phyloP scores from a whole-genome alignment of 805 yeast species.

The Hermanozyma aechmeae region DNA sequence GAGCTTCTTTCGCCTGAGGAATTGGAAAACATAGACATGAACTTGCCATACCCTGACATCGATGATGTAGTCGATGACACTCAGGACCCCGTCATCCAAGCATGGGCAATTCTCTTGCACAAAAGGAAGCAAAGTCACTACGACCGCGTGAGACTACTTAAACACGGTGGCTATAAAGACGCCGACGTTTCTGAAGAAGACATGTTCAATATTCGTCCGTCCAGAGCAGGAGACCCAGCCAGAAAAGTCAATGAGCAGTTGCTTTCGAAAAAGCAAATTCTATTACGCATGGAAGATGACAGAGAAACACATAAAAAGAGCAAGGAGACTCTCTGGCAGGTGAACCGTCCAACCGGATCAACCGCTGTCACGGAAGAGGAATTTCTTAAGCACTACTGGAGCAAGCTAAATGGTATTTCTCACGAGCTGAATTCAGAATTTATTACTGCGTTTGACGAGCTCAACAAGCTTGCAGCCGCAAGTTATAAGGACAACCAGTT shows the following conservation, averaged over 20 bases:
- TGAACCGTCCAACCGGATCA: slow-evolving; percentile 35
- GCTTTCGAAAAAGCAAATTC: slow-evolving; percentile 42
- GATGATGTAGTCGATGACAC: slow-evolving; percentile 10
- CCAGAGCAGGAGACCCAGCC: slow-evolving; percentile 16
- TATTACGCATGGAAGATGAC: slow-evolving; percentile 84
- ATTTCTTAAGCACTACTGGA: slow-evolving; percentile 40
- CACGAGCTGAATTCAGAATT: slow-evolving; percentile 35
- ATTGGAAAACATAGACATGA: slow-evolving; percentile 15
- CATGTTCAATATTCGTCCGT: slow-evolving; percentile 14
- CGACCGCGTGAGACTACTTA: slow-evolving; percentile 35
- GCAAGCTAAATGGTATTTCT: slow-evolving; percentile 32
- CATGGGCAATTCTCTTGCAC: slow-evolving; percentile 40
- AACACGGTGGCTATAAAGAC: slow-evolving; percentile 14
- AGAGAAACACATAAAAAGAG: slow-evolving; percentile 82
- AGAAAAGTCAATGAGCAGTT: slow-evolving; percentile 5
- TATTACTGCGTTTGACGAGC: slow-evolving; percentile 41
- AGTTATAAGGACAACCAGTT: slow-evolving; percentile 42
- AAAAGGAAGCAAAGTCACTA: slow-evolving; percentile 44
- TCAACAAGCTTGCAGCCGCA: slow-evolving; percentile 42
- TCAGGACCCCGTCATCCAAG: slow-evolving; percentile 21
- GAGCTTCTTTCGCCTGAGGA: slow-evolving; percentile 29
- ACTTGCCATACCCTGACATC: slow-evolving; percentile 27
- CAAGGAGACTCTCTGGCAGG: slow-evolving; percentile 75
- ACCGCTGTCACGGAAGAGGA: slow-evolving; percentile 28
- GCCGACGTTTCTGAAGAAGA: slow-evolving; percentile 12